phyloP scores from a whole-genome alignment of 1,139 yeast species.

The Sugiyamaella novakii region DNA sequence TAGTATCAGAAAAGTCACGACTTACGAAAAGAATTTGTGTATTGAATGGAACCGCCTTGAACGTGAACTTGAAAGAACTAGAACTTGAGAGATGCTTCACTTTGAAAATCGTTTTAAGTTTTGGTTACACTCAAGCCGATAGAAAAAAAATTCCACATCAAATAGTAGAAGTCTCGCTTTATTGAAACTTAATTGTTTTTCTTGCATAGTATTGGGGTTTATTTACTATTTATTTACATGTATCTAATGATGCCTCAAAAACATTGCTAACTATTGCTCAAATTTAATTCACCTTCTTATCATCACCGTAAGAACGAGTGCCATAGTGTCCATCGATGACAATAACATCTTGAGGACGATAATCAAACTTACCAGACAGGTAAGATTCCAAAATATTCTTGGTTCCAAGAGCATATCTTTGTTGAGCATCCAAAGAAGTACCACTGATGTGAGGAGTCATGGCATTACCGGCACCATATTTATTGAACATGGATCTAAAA shows the following conservation, averaged over 20 bases:
- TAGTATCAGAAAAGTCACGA: no score
- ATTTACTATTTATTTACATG: neutral
- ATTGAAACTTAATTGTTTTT: neutral
- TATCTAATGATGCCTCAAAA: neutral
- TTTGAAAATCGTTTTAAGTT: no score
- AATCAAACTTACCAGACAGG: slow-evolving; percentile 62
- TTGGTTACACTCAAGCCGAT: no score
- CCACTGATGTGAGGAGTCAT: slow-evolving; percentile 85
- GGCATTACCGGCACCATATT: slow-evolving; percentile 73
- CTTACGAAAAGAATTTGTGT: no score
- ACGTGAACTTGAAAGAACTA: no score
- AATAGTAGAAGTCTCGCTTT: no score
- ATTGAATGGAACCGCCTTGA: no score
- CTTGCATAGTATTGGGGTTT: neutral
- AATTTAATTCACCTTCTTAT: slow-evolving; percentile 12
- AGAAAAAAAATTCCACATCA: no score
- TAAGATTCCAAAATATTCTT: slow-evolving; percentile 63
- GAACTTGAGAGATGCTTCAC: no score
- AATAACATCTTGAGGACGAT: slow-evolving; percentile 73
- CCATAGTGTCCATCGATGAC: slow-evolving; percentile 73
- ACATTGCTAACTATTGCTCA: neutral
- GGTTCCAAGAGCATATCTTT: slow-evolving; percentile 69
- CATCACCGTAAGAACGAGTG: slow-evolving; percentile 66
- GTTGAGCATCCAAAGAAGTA: slow-evolving; percentile 76
- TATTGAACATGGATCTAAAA: slow-evolving; percentile 68